Conservation (phyloP, 148 eudicot species). For the Chenopodium quinoa region DNA sequence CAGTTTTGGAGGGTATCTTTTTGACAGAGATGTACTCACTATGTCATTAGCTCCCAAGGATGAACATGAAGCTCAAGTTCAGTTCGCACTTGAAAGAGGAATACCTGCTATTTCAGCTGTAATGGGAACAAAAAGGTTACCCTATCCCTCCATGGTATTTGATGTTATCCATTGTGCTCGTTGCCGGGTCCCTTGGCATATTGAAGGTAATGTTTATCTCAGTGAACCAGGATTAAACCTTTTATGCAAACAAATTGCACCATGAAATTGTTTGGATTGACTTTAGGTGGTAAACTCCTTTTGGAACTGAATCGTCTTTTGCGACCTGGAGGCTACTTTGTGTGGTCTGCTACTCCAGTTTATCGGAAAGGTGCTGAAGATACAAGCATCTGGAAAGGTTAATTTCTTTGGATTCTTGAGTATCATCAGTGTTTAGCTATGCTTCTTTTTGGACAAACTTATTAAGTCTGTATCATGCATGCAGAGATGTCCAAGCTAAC, state of each 20-base stretch:
- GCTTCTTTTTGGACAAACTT: background rate
- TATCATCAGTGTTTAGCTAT: background rate
- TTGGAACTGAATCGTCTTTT: slow-evolving; percentile 68
- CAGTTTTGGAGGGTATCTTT: slow-evolving; percentile 77
- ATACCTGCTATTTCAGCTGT: slow-evolving; percentile 77
- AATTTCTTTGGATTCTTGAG: background rate
- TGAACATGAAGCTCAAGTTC: slow-evolving; percentile 81
- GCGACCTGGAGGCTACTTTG: slow-evolving; percentile 81
- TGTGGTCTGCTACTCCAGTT: slow-evolving; percentile 88
- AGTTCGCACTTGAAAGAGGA: slow-evolving; percentile 77
- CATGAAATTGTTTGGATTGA: background rate
- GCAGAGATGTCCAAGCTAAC: slow-evolving; percentile 61
- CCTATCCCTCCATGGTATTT: slow-evolving; percentile 60
- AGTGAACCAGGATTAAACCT: background rate
- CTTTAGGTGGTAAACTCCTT: slow-evolving; percentile 68
- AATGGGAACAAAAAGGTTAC: slow-evolving; percentile 66
- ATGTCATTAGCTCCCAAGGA: slow-evolving; percentile 84
- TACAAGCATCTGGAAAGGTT: slow-evolving; percentile 65
- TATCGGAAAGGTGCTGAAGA: slow-evolving; percentile 52
- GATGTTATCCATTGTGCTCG: slow-evolving; percentile 78
- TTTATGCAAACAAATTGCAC: background rate
- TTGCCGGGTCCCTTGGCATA: slow-evolving; percentile 80
- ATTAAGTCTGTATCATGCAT: background rate
- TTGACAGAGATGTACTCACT: slow-evolving; percentile 66
- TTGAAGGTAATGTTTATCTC: slow-evolving; percentile 44